Conservation (phyloP, 495 filamentous ascomycete genomes). For the Friedmanniomyces simplex region DNA sequence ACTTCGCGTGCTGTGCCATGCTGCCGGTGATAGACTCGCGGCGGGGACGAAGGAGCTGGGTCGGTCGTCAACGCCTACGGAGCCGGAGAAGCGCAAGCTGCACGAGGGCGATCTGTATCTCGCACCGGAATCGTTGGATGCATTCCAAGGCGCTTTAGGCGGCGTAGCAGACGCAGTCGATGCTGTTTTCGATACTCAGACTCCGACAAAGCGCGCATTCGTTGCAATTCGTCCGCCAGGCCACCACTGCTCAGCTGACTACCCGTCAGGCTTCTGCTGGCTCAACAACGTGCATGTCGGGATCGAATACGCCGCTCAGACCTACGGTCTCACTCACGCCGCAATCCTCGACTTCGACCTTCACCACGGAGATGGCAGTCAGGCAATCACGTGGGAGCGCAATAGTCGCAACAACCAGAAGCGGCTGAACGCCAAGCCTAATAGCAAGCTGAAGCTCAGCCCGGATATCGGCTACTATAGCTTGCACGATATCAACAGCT, state of each 20-base stretch:
- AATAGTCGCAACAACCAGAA: slow-evolving; percentile 45
- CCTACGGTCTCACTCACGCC: slow-evolving; percentile 79
- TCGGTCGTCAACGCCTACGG: slow-evolving; percentile 34
- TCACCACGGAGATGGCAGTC: slow-evolving; percentile 93
- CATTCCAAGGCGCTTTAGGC: slow-evolving; percentile 79
- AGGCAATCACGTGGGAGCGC: slow-evolving; percentile 80
- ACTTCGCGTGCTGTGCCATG: slow-evolving; percentile 69
- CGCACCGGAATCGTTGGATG: slow-evolving; percentile 70
- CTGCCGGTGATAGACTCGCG: slow-evolving; percentile 62
- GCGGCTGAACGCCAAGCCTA: slow-evolving; percentile 25
- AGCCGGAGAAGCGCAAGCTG: slow-evolving; percentile 43
- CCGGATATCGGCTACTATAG: slow-evolving; percentile 90
- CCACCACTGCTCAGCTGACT: slow-evolving; percentile 81
- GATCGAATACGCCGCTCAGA: slow-evolving; percentile 74
- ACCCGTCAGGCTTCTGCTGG: slow-evolving; percentile 96
- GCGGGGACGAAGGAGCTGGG: slow-evolving; percentile 63
- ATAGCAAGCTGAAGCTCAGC: slow-evolving; percentile 51
- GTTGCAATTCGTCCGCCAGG: slow-evolving; percentile 79
- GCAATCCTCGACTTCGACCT: slow-evolving; percentile 96
- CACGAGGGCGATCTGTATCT: slow-evolving; percentile 85
- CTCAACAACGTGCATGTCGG: slow-evolving; percentile 97
- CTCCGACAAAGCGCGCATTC: slow-evolving; percentile 59
- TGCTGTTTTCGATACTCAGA: slow-evolving; percentile 53
- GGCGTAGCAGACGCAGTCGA: slow-evolving; percentile 89
- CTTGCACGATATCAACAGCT: slow-evolving; percentile 95